Evolutionary conservation across 768 basidiomycete genomes (phyloP).

Genomic region (Asterophora parasitica): DNA sequence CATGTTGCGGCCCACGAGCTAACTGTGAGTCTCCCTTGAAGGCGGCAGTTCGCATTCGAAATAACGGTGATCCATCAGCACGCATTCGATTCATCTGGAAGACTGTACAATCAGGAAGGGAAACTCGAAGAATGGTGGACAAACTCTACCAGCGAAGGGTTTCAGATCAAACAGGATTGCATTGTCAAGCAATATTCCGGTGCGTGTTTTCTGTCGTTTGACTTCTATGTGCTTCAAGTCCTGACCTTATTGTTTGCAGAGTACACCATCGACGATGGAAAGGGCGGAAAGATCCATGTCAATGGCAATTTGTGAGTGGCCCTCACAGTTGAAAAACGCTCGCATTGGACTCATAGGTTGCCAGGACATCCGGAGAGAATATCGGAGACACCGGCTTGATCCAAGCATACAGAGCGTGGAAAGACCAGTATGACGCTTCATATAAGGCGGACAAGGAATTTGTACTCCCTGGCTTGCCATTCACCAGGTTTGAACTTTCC

Average conservation of each 20-base stretch:
- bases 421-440: conserved; percentile 62
- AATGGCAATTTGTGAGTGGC: conserved; percentile 74
- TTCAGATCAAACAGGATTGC: conserved; percentile 79
- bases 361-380: conserved; percentile 86
- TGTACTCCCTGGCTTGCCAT: conserved; percentile 76
- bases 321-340: background rate
- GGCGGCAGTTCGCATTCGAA: background rate
- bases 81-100: conserved; percentile 86
- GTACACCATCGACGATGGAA: conserved; percentile 82
- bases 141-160: conserved; percentile 77
- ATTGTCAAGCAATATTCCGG: conserved; percentile 91
- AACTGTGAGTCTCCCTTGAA: conserved; percentile 45
- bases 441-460: conserved; percentile 58
- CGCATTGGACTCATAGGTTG: conserved; percentile 8
- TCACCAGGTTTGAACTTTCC: conserved; percentile 48
- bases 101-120: conserved; percentile 87
- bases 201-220: conserved; percentile 22
- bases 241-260: conserved; percentile 30
- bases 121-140: conserved; percentile 93
- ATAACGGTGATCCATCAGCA: conserved; percentile 42
- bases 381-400: conserved; percentile 84
- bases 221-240: background rate
- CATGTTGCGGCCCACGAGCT: conserved; percentile 91
- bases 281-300: conserved; percentile 78
- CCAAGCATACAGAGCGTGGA: conserved; percentile 91